A percentile compares a stretch with the other conserved stretches of the same genome.
phyloP scores from a whole-genome alignment of 208 protist genomes.

The Novymonas esmeraldas region DNA sequence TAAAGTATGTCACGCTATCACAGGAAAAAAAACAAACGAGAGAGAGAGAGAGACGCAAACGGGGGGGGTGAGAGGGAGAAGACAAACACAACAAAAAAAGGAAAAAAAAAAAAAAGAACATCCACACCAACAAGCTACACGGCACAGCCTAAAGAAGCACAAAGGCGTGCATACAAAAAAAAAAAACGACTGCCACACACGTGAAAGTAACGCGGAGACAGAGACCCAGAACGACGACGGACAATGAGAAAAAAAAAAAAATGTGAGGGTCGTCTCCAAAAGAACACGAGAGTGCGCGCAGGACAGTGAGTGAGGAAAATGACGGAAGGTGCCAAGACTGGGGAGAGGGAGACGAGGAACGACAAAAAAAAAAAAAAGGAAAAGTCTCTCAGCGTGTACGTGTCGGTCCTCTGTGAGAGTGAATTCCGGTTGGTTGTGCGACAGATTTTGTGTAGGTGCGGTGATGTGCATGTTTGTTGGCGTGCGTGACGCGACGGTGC shows the following conservation, averaged over 20 bases:
- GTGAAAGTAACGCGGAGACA: neutral
- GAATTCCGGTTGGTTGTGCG: too few relatives aligned
- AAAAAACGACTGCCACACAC: neutral
- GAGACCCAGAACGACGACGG: neutral
- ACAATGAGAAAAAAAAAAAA: conserved; percentile 1
- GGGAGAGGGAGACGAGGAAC: neutral
- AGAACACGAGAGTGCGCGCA: neutral
- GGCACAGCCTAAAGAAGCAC: too few relatives aligned
- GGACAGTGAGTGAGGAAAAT: neutral
- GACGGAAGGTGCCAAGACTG: neutral
- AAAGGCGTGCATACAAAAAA: neutral
- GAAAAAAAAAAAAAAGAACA: conserved; percentile 12
- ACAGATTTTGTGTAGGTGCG: too few relatives aligned
- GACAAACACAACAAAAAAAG: neutral
- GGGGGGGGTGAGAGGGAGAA: neutral
- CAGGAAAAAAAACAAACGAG: neutral
- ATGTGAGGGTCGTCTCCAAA: neutral
- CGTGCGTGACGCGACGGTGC: neutral
- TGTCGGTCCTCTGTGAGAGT: too few relatives aligned
- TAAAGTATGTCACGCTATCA: neutral
- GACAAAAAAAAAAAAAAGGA: conserved; percentile 12
- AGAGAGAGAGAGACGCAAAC: neutral
- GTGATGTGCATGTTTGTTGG: neutral
- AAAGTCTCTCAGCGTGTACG: too few relatives aligned
- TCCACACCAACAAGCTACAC: neutral